These are phyloP conservation scores for Fusarium sp. DNA, from an alignment of 2,329 filamentous ascomycete genomes.

Conservation along the genomic window DNA sequence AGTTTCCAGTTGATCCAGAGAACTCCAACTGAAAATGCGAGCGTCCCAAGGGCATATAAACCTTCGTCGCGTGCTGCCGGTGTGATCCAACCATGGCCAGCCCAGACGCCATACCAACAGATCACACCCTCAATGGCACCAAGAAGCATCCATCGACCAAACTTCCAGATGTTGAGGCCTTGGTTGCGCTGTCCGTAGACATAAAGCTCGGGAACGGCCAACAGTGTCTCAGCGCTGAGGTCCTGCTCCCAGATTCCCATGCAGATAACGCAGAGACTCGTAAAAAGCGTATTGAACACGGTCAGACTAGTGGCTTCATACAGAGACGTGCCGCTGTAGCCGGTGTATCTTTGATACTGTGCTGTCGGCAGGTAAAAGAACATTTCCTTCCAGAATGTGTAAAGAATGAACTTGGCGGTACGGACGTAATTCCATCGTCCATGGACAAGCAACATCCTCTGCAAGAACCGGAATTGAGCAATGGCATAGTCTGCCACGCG, in stretches of 20 bases:
- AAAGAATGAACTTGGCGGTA: slow-evolving; percentile 88
- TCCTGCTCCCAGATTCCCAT: slow-evolving; percentile 95
- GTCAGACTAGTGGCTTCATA: slow-evolving; percentile 90
- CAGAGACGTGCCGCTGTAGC: slow-evolving; percentile 90
- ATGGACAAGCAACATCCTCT: slow-evolving; percentile 84
- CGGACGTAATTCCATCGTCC: slow-evolving; percentile 92
- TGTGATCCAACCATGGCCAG: slow-evolving; percentile 60
- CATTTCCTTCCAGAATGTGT: slow-evolving; percentile 91
- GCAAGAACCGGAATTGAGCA: slow-evolving; percentile 90
- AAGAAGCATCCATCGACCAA: slow-evolving; percentile 81
- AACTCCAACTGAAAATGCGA: slow-evolving; percentile 78
- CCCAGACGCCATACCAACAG: slow-evolving; percentile 75
- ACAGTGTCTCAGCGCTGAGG: slow-evolving; percentile 81
- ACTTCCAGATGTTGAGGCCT: slow-evolving; percentile 81
- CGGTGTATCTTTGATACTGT: slow-evolving; percentile 83
- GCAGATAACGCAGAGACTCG: slow-evolving; percentile 87
- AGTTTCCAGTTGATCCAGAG: slow-evolving; percentile 81
- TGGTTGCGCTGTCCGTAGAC: slow-evolving; percentile 78
- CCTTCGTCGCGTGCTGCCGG: slow-evolving; percentile 71
- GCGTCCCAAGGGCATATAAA: slow-evolving; percentile 78
- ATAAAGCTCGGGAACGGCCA: slow-evolving; percentile 95
- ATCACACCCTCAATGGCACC: slow-evolving; percentile 79
- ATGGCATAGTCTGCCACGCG: slow-evolving; percentile 93
- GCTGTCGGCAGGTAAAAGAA: slow-evolving; percentile 89
- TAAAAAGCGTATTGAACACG: slow-evolving; percentile 96